Base-by-base conservation (phyloP, 2,329 filamentous ascomycete genomes). In the Simplicillium sp. region DNA sequence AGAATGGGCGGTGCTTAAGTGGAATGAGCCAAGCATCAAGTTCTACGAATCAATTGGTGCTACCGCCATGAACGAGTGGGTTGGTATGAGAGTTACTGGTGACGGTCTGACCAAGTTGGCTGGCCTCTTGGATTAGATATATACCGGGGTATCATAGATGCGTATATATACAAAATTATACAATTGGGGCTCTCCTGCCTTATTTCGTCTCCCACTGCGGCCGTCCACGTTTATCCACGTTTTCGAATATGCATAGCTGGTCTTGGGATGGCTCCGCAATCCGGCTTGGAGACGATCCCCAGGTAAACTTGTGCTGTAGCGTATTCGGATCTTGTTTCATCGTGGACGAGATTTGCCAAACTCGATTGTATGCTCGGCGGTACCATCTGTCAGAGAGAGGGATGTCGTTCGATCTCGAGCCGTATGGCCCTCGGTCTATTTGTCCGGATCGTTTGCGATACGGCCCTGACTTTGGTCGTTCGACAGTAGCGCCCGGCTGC, bases 1-100 rank as follows among this genome's bases (percentile, higher is more conserved):
- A 41, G 89, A 97, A 56, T 97, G 90, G 90, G 80, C 74, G 49
- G 92, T 95, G 47, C 63, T 96, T 52, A 90, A 86, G 65, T 95
- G 88, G 88, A 97, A 97, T 56, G 77, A 86, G 68, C 85, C 87
- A 7, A 89, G 84, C 58, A 84, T 97, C 65, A 71, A 80, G 51
- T 96, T 97, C 55, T 97, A 97, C 58, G 70, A 81, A 60, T 72
- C 68, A 44, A 73, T 81, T 39, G 85, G 86, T 1, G 85, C 84
- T 1, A 68, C 63, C 50, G 65, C 68, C 48, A 78, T 82, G 80
- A 66, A 68, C 45, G 81, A 84, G 44, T 90, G 84, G 85, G 73
- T 86, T 13, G 77, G 76, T 2, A 80, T 90, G 76, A 73, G 85
- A 29, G 79, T 88, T 1, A 83, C 88, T 44, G 75, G 80, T 3